phyloP scores from a whole-genome alignment of 768 basidiomycete species.

The Lepiota brunneoincarnata region DNA sequence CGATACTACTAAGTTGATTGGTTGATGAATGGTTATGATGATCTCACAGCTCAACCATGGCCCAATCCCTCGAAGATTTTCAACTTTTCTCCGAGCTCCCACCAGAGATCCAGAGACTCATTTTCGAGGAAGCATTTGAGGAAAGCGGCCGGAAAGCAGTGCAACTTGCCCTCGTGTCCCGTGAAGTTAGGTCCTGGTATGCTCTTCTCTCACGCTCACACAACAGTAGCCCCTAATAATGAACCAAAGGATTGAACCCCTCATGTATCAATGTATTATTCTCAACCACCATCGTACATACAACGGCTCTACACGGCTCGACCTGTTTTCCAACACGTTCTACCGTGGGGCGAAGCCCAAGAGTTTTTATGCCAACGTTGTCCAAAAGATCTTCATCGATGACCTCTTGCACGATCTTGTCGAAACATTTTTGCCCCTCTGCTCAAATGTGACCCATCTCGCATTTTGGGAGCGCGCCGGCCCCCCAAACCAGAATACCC shows the following conservation, averaged over 20 bases:
- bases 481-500: neutral
- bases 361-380: constrained; percentile 1
- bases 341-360: neutral
- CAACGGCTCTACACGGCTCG: neutral
- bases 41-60: too few species aligned
- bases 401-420: neutral
- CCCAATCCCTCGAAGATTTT: neutral
- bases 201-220: neutral
- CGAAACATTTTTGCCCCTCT: neutral
- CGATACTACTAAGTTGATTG: too few species aligned
- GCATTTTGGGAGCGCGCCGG: neutral
- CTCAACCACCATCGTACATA: neutral
- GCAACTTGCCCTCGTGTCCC: constrained; percentile 4
- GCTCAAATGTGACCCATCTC: neutral
- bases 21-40: too few species aligned
- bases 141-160: neutral
- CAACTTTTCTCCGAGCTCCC: neutral
- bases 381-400: constrained; percentile 1
- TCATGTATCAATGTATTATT: constrained; percentile 8
- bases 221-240: too few species aligned
- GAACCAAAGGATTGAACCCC: constrained; percentile 7
- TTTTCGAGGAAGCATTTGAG: constrained; percentile 11
- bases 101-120: neutral
- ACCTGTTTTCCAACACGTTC: neutral
- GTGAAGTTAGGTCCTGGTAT: constrained; percentile 7